Evolutionary conservation across 257 asterid species (phyloP), one percentile per base, ranked within the genome.

Genomic region (Asclepias syriaca): DNA sequence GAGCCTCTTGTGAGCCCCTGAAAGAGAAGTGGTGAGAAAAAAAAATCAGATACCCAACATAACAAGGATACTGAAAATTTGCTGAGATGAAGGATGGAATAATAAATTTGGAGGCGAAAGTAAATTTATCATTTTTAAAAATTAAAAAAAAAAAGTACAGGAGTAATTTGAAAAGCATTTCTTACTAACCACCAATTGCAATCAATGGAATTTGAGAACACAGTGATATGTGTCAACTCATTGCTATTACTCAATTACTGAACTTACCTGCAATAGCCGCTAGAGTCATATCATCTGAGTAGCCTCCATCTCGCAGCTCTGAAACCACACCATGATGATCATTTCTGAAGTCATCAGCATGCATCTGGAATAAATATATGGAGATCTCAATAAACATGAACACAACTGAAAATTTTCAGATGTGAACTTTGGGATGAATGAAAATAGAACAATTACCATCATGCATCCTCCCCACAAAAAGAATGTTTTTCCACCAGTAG

Each of bases 381-480:
- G 56, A 75, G 66, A 57, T 69, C 77, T 45, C 65, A 61, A 53
- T 27, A 40, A 56, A 57, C 29, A n/a, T 11, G 69, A 50, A 64
- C 15, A 74, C 61, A 69, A 19, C 61, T 50, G 18, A 66, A 67
- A 68, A 65, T 45, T 64, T 45, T 64, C 45, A 48, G 63, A 53
- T 69, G 63, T 39, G 53, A 69, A 48, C 18, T 71, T 57, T 65
- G 69, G 68, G 73, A 71, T 61, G 66, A 37, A 18, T 55, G 80
- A 37, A 78, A 29, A 67, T 48, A 50, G 69, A 69, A 37, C 32
- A 72, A 71, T 83, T 82, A 90, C 99, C 99, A 95, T 95, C 99
- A 95, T 95, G 88, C 99, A 95, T 84, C 99, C 99, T 80, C 99
- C 99, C 99, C 99, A 95, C 71, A 95, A 77, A 78, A 95, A 95